Evolutionary conservation across 164 flowering plant genomes (phyloP), one percentile per base, ranked within the genome.

Genomic region (Tetracentron sinense): DNA sequence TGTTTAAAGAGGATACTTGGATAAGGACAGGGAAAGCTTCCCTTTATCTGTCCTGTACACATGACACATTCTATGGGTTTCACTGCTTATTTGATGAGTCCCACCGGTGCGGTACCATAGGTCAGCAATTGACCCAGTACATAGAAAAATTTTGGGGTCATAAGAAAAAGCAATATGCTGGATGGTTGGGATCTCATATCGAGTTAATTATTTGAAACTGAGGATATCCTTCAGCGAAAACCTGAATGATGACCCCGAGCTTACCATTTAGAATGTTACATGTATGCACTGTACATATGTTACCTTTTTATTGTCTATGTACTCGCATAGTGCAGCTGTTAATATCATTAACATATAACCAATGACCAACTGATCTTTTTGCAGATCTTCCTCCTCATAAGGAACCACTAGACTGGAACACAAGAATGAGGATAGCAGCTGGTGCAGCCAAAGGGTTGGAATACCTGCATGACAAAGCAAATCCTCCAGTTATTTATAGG

Each of bases 391-490:
- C 83, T 4, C 78, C 82, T 52, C 85, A 79, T 20, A 81, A 73
- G 74, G 82, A 83, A 42, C 75, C 85, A 23, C 68, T 84, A 7
- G 86, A 84, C 59, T 84, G 88, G 88, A 80, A 69, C 75, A 83
- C 85, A 16, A 77, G 88, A 53, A 79, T 79, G 79, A 77, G 62
- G 68, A 79, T 79, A 56, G 83, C 83, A n/a, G 77, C 77, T n/a
- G 88, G 85, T 61, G 88, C 88, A 7, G 88, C 88, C 19, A 79
- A 68, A 75, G 88, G 88, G 33, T 67, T 84, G 68, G 88, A 84
- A 61, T 72, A 75, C 67, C 76, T 84, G 47, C 88, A 84, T 59
- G 86, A 82, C 65, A 80, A 84, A 70, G 88, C 88, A 47, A 84
- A 70, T 61, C 88, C 88, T 65, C 88, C 88, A 2, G 88, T 83